These are phyloP conservation scores for Oehlia diaphana DNA, from an alignment of 192 early-diverging fungal genomes.

Conservation along the genomic window DNA sequence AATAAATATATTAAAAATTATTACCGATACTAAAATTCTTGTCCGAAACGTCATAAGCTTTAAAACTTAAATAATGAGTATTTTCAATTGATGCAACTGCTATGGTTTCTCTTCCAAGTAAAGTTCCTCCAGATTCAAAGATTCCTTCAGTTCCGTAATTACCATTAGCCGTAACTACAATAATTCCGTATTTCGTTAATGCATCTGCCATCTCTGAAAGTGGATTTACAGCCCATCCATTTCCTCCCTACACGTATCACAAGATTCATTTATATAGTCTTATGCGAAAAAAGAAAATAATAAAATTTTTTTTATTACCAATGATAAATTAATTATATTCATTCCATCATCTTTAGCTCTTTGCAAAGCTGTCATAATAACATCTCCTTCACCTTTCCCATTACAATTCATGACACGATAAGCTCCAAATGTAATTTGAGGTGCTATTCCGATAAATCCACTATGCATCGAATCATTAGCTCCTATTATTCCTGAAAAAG, in stretches of 20 bases:
- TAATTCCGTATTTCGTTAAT: slow-evolving; percentile 48
- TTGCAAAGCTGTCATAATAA: slow-evolving; percentile 51
- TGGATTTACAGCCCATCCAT: slow-evolving; percentile 46
- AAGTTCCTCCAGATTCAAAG: slow-evolving; percentile 34
- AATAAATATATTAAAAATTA: not conserved
- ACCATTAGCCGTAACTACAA: slow-evolving; percentile 69
- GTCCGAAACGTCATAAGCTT: not conserved
- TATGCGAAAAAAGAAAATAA: not conserved
- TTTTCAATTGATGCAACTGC: slow-evolving; percentile 54
- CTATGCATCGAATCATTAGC: slow-evolving; percentile 45
- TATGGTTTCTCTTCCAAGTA: slow-evolving; percentile 38
- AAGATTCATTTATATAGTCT: not conserved
- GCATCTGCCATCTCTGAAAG: slow-evolving; percentile 45
- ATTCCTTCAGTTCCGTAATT: slow-evolving; percentile 68
- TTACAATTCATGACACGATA: slow-evolving; percentile 65
- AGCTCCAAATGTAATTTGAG: slow-evolving; percentile 63
- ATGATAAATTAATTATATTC: slow-evolving; percentile 28
- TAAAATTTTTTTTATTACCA: not conserved
- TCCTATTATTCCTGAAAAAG: slow-evolving; percentile 43
- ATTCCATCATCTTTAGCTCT: slow-evolving; percentile 40
- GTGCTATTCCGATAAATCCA: slow-evolving; percentile 64
- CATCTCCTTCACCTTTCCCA: slow-evolving; percentile 46
- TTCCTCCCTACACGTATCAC: slow-evolving; percentile 29
- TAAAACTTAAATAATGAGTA: slow-evolving; percentile 28
- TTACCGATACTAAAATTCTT: not conserved